Evolutionary conservation across 2,329 filamentous ascomycete species (phyloP).

Genomic region (Graphiopsis chlorocephala): DNA sequence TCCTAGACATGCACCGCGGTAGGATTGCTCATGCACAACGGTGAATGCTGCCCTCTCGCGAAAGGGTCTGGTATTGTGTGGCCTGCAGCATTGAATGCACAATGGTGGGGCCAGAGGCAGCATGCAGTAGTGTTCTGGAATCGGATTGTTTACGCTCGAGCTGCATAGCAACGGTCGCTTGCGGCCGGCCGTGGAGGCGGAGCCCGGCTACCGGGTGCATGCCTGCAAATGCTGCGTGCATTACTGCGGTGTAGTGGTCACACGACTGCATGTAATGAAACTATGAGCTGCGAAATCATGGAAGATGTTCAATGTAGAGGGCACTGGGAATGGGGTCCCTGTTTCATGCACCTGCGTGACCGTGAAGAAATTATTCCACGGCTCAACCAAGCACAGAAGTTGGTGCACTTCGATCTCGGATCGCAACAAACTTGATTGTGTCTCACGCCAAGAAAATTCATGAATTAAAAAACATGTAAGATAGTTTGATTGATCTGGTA

Average conservation of each 20-base stretch:
- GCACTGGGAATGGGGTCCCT: background rate
- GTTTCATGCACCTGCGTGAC: background rate
- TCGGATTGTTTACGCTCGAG: slow-evolving; percentile 2
- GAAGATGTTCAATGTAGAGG: background rate
- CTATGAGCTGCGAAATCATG: background rate
- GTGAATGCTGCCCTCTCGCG: background rate
- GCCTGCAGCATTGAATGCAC: slow-evolving; percentile 3
- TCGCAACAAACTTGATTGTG: background rate
- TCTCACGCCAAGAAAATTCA: background rate
- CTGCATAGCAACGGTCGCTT: background rate
- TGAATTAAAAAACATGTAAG: background rate
- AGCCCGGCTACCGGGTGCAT: background rate
- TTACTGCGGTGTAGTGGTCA: background rate
- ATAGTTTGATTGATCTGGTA: background rate
- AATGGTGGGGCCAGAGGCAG: slow-evolving; percentile 4
- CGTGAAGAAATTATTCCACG: background rate
- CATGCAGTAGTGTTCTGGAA: background rate
- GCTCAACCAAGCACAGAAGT: background rate
- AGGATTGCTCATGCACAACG: background rate
- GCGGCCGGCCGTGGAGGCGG: background rate
- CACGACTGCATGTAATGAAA: background rate
- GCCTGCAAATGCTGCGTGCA: background rate
- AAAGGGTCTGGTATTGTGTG: background rate
- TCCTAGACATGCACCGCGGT: background rate
- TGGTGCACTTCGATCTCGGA: background rate